Percentiles rank a stretch among this genome's conserved stretches.
Evolutionary conservation across 768 basidiomycete species (phyloP).

Genomic region (Amanita polypyramis): DNA sequence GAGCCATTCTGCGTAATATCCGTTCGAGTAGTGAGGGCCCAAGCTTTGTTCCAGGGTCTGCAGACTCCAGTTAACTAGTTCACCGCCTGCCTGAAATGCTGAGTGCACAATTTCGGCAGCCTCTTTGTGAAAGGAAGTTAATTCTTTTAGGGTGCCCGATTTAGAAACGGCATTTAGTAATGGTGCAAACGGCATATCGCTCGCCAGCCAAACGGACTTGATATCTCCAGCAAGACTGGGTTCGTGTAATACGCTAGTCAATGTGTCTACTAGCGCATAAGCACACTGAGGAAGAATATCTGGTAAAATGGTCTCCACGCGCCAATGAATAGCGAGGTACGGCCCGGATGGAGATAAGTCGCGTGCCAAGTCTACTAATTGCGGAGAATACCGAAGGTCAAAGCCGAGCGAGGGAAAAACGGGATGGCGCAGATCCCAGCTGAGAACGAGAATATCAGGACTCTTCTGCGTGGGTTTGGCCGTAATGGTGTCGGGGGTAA

Average conservation of each 20-base stretch:
- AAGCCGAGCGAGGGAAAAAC: constrained; percentile 23
- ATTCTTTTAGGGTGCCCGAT: constrained; percentile 37
- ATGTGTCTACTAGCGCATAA: constrained; percentile 32
- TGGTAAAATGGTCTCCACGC: constrained; percentile 39
- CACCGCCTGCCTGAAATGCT: constrained; percentile 32
- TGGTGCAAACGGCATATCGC: constrained; percentile 34
- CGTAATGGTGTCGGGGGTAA: constrained; percentile 20
- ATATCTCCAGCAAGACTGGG: constrained; percentile 20
- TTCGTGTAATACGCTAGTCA: constrained; percentile 24
- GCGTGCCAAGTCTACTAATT: constrained; percentile 30
- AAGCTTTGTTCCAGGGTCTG: constrained; percentile 29
- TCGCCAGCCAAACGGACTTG: constrained; percentile 42
- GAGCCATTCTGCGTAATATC: constrained; percentile 21
- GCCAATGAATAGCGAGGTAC: constrained; percentile 47
- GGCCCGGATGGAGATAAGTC: constrained; percentile 24
- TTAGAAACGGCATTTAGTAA: constrained; percentile 13
- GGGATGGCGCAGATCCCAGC: constrained; percentile 41
- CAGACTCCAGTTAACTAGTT: constrained; percentile 24
- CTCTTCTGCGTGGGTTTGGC: constrained; percentile 14
- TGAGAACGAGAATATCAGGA: constrained; percentile 37
- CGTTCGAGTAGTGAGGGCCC: constrained; percentile 17
- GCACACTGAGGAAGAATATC: constrained; percentile 37
- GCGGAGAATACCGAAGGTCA: constrained; percentile 32
- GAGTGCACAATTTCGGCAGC: constrained; percentile 32
- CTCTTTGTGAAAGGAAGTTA: constrained; percentile 31